Evolutionary conservation across 2,329 filamentous ascomycete genomes (phyloP).

Genomic region (Colletotrichum phormii): DNA sequence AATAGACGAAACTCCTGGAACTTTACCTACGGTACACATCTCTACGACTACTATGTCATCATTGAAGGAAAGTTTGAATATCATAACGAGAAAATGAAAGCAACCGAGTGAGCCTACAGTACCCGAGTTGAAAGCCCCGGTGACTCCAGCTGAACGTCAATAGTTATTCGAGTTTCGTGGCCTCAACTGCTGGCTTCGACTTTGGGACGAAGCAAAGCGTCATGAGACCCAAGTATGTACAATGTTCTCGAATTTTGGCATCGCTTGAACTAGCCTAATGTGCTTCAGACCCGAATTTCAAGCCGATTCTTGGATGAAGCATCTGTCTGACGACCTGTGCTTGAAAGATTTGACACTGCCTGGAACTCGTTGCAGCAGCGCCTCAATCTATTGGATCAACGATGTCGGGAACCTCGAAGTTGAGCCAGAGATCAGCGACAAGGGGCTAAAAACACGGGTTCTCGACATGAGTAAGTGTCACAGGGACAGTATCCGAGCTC

Average conservation of each 20-base stretch:
- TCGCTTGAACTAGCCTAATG: neutral
- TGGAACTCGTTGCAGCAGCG: constrained; percentile 17
- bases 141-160: neutral
- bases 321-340: neutral
- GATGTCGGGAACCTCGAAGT: neutral
- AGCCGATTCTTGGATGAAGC: constrained; percentile 13
- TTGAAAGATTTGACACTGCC: constrained; percentile 8
- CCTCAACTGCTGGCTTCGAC: neutral
- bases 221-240: neutral
- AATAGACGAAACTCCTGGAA: no score
- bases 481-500: neutral
- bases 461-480: constrained; percentile 13
- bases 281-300: neutral
- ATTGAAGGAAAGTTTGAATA: constrained; percentile 6
- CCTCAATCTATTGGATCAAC: neutral
- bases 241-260: neutral
- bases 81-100: neutral
- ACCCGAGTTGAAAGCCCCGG: neutral
- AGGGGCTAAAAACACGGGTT: neutral
- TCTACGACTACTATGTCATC: neutral
- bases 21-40: neutral
- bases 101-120: neutral
- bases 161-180: neutral
- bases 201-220: neutral
- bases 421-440: neutral